phyloP scores from a whole-genome alignment of 2,329 filamentous ascomycete genomes.

The Seiridium cupressi region DNA sequence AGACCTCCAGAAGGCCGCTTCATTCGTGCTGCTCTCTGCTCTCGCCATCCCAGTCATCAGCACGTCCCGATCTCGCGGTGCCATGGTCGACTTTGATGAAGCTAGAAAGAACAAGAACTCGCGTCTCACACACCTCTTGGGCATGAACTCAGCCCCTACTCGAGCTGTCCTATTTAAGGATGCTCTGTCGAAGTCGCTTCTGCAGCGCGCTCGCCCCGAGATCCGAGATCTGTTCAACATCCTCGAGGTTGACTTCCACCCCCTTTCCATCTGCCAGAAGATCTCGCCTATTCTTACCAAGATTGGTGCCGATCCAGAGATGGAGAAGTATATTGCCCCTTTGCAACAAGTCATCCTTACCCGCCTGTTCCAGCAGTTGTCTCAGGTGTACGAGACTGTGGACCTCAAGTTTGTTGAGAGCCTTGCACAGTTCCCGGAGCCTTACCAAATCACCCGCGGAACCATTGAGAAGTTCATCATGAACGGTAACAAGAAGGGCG shows the following conservation, averaged over 20 bases:
- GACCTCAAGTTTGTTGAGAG: slow-evolving; percentile 91
- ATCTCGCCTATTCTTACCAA: slow-evolving; percentile 93
- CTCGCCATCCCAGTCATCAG: slow-evolving; percentile 99
- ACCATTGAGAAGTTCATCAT: slow-evolving; percentile 99
- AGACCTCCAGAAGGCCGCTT: slow-evolving; percentile 90
- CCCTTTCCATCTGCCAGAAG: slow-evolving; percentile 97
- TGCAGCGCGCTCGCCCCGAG: slow-evolving; percentile 89
- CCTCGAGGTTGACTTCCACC: slow-evolving; percentile 98
- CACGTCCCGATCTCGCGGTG: slow-evolving; percentile 92
- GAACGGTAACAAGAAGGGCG: slow-evolving; percentile 99
- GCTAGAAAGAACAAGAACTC: slow-evolving; percentile 99
- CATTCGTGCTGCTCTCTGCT: slow-evolving; percentile 91
- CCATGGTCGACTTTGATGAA: slow-evolving; percentile 94
- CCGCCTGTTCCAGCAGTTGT: slow-evolving; percentile 96
- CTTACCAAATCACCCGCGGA: slow-evolving; percentile 85
- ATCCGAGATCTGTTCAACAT: slow-evolving; percentile 98
- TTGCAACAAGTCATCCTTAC: slow-evolving; percentile 98
- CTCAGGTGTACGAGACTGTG: slow-evolving; percentile 97
- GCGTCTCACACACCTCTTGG: slow-evolving; percentile 90
- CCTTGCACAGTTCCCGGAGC: slow-evolving; percentile 92
- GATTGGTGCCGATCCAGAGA: slow-evolving; percentile 90
- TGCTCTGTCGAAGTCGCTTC: slow-evolving; percentile 88
- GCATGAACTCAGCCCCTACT: slow-evolving; percentile 87
- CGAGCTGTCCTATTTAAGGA: slow-evolving; percentile 93
- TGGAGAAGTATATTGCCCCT: slow-evolving; percentile 94